These are phyloP conservation scores for Trichocladium antarcticum DNA, from an alignment of 495 filamentous ascomycete genomes.

Conservation along the genomic window DNA sequence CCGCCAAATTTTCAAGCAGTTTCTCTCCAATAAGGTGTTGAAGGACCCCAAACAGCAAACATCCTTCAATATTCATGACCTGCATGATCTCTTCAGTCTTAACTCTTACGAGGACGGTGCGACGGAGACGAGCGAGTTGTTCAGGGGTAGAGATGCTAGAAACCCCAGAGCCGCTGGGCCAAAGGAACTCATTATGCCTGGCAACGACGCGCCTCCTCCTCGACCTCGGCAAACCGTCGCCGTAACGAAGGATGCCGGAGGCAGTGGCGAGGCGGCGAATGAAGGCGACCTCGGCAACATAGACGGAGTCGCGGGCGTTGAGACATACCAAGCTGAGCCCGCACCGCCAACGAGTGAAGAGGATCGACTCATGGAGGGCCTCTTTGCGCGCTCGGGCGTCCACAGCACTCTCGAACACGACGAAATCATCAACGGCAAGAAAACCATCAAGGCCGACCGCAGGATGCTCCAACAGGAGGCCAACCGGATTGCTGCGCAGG, in stretches of 20 bases:
- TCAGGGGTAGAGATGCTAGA: conserved; percentile 69
- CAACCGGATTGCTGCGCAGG: conserved; percentile 62
- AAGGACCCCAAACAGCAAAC: conserved; percentile 83
- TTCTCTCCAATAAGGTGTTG: conserved; percentile 86
- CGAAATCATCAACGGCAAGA: conserved; percentile 60
- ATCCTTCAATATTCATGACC: conserved; percentile 70
- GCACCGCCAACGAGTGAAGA: conserved; percentile 31
- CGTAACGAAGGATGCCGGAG: background rate
- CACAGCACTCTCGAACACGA: conserved; percentile 84
- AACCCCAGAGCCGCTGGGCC: conserved; percentile 34
- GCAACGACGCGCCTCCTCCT: conserved; percentile 11
- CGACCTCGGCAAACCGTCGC: background rate
- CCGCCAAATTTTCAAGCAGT: conserved; percentile 94
- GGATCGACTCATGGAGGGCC: conserved; percentile 68
- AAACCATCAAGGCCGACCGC: conserved; percentile 52
- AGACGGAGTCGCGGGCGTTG: conserved; percentile 31
- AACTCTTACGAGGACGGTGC: conserved; percentile 53
- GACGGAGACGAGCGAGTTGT: conserved; percentile 76
- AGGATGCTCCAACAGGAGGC: conserved; percentile 73
- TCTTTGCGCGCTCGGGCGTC: conserved; percentile 75
- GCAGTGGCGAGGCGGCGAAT: background rate
- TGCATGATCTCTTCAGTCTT: conserved; percentile 84
- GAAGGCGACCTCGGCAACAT: conserved; percentile 25
- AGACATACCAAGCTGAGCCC: conserved; percentile 17
- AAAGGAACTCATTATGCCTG: conserved; percentile 25